Evolutionary conservation across 306 rosid species (phyloP).

Genomic region (Dryas drummondii): DNA sequence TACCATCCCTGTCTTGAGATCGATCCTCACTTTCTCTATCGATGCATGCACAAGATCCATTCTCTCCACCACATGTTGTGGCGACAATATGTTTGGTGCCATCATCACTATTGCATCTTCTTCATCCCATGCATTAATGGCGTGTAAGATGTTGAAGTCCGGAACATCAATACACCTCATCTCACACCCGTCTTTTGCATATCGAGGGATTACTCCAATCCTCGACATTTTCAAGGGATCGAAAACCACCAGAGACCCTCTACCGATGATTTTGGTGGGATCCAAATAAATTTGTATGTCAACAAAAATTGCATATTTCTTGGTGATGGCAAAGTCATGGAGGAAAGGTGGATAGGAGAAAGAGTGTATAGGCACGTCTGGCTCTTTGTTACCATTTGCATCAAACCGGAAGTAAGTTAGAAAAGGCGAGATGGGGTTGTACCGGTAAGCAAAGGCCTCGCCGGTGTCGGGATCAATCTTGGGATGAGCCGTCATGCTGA

Average conservation of each 20-base stretch:
- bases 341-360: conserved; percentile 58
- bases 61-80: conserved; percentile 77
- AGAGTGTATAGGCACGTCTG: conserved; percentile 71
- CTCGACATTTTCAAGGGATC: conserved; percentile 55
- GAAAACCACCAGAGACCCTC: conserved; percentile 63
- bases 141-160: conserved; percentile 73
- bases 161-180: conserved; percentile 86
- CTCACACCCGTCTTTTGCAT: conserved; percentile 52
- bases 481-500: conserved; percentile 90
- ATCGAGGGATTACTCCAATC: conserved; percentile 66
- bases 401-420: conserved; percentile 71
- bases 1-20: conserved; percentile 56
- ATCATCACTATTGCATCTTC: conserved; percentile 55
- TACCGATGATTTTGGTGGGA: conserved; percentile 57
- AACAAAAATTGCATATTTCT: conserved; percentile 59
- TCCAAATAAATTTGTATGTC: conserved; percentile 81
- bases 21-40: conserved; percentile 68
- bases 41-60: conserved; percentile 60
- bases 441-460: conserved; percentile 80
- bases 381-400: conserved; percentile 40
- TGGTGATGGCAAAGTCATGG: conserved; percentile 83
- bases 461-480: conserved; percentile 62
- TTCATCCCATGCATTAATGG: conserved; percentile 91
- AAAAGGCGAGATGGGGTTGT: conserved; percentile 72
- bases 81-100: conserved; percentile 76